Evolutionary conservation across 73 alveolate species (phyloP), one percentile per base, ranked within the genome.

Genomic region (Tetrahymena elliotti): DNA sequence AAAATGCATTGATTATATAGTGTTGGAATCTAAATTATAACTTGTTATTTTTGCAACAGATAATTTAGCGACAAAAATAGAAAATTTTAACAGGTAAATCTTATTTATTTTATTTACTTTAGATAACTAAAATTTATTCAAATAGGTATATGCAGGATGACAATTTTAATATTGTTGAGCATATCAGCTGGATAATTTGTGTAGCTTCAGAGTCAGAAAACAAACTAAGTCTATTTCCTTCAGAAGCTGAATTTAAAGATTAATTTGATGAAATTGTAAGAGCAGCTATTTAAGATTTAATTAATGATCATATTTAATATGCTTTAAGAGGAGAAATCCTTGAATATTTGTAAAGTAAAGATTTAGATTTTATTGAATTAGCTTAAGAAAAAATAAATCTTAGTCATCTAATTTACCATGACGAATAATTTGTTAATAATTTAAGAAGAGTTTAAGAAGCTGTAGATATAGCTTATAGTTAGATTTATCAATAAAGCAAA

Each of bases 21-120:
- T 98, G 18, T 96, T 98, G 93, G 99, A 99, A 92, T 98, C 99
- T 15, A 99, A 99, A 94, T 97, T 98, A 12, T 35, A 84, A 39
- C 54, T 94, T 38, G 93, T 94, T 94, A 15, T 33, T 22, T 84
- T 53, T 88, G 93, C 96, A 33, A 92, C 93, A 20, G 95, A 94
- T 35, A 88, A 94, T 10, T 52, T 94, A 33, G 95, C 83, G 0
- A 94, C 83, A 92, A 84, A 94, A 68, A 13, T 94, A 3, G 40
- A 54, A 33, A 94, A 94, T 33, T 94, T 94, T 68, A 94, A 88
- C 22, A 68, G 88, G 88, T 68, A 68, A 68, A 68, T 54, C 10
- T 0, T 4, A 68, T 27, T 68, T 40, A 40, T 40, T 52, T 68
- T n/a, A 68, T 68, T 68, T 68, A 36, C 24, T 68, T 68, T 6